Base-by-base conservation (phyloP, 768 basidiomycete genomes). In the Bullera alba region DNA sequence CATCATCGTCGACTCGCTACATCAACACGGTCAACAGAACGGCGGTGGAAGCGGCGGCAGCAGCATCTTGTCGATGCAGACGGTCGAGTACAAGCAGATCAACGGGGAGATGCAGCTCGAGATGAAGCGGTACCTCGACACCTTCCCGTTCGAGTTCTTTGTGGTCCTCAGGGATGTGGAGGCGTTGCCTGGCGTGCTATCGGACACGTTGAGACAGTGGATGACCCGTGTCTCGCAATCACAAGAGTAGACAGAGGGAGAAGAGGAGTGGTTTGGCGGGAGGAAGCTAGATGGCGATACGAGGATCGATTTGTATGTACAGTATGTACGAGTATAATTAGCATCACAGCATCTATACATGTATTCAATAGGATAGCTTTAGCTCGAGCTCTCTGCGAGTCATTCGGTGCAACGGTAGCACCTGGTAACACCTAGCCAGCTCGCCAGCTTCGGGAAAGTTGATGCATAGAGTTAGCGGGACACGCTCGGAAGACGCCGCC, bases 111-210 rank as follows among this genome's bases (percentile, higher is more conserved):
- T 90, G 83, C 86, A 95, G 71, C 74, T 99, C 51, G 81, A 86
- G 65, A 79, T 93, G 75, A 79, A 85, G 61, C 81, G 88, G 42
- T 97, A 99, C 70, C 74, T 96, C 60, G 93, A 96, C 67, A 83
- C 88, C 2, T 96, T 97, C 79, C 95, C 95, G 0, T 97, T 97
- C 75, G 89, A 96, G 74, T 93, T 92, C 66, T 97, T 90, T 60
- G 85, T 96, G 42, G 71, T 99, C n/a, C 71, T 99, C 44, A 77
- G 91, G 52, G 81, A 85, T 57, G 88, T 93, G 37, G 90, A 93
- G 72, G 83, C 88, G 16, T 74, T 99, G 30, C 93, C 95, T 2
- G 86, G 91, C 48, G 87, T 95, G 12, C 75, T 99, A 58, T 79
- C 86, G 19, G 82, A 83, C 41, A 95, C 89, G 1, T 74, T 99